These are phyloP conservation scores for Oryza nivara DNA, from an alignment of 176 grass and related monocot species.

Conservation along the genomic window DNA sequence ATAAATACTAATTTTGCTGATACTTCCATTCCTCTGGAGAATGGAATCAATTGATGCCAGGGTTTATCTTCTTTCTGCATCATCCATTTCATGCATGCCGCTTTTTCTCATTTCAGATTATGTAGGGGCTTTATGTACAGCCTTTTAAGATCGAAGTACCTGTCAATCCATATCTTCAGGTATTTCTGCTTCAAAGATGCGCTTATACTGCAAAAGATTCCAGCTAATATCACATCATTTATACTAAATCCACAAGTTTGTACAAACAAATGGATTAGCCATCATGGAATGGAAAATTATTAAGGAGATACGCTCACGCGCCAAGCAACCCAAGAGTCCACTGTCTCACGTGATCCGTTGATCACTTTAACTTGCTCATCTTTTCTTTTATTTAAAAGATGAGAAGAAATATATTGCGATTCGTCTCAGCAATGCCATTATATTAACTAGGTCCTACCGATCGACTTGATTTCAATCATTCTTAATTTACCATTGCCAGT, in stretches of 20 bases:
- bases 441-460: not conserved
- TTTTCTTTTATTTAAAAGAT: constrained; percentile 14
- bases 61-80: constrained; percentile 1
- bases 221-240: not conserved
- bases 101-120: constrained; percentile 9
- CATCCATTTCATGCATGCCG: not conserved
- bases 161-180: not conserved
- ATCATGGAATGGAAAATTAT: constrained; percentile 2
- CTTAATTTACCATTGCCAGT: constrained; percentile 35
- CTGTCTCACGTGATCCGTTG: constrained; percentile 55
- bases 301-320: constrained; percentile 37
- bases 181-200: constrained; percentile 32
- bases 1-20: not conserved
- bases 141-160: constrained; percentile 29
- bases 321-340: constrained; percentile 41
- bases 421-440: constrained; percentile 19
- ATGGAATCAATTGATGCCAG: not conserved
- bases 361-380: constrained; percentile 30
- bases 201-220: constrained; percentile 18
- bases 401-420: constrained; percentile 25
- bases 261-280: constrained; percentile 27
- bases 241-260: constrained; percentile 28
- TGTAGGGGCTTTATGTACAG: constrained; percentile 22
- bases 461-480: constrained; percentile 10
- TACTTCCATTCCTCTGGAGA: not conserved